Conservation (phyloP, 1,139 yeast genomes). For the Scheffersomyces cryptocercus region DNA sequence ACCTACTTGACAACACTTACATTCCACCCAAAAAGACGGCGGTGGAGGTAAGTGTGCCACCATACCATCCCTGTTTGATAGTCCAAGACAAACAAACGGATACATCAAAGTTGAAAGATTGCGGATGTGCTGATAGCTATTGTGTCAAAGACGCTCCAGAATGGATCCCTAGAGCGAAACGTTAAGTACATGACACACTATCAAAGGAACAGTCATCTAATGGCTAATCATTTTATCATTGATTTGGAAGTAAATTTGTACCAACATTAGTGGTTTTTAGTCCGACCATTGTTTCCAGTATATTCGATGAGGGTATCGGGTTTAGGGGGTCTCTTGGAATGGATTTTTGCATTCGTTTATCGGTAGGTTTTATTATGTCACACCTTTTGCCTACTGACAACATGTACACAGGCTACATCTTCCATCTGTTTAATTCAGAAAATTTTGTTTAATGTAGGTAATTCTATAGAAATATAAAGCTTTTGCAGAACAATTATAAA, state of each 20-base stretch:
- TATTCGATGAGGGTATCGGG: not conserved
- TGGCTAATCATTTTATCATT: too few relatives aligned
- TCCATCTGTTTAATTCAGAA: too few relatives aligned
- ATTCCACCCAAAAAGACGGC: constrained; percentile 29
- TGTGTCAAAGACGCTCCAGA: constrained; percentile 44
- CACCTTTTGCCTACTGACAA: too few relatives aligned
- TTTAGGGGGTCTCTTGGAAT: too few relatives aligned
- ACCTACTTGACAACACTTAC: constrained; percentile 29
- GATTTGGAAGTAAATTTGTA: not conserved
- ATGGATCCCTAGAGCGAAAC: constrained; percentile 40
- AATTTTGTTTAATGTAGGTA: too few relatives aligned
- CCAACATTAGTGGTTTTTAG: not conserved
- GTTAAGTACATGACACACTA: not conserved
- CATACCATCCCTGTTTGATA: constrained; percentile 46
- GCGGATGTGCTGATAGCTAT: constrained; percentile 48
- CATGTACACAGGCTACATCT: too few relatives aligned
- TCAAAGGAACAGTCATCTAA: too few relatives aligned
- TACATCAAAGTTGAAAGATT: constrained; percentile 35
- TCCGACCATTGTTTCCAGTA: not conserved
- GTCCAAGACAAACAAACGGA: constrained; percentile 48
- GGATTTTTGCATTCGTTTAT: too few relatives aligned
- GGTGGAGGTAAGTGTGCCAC: constrained; percentile 26
- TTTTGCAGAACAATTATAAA: too few relatives aligned
- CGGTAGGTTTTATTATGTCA: too few relatives aligned
- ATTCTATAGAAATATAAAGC: too few relatives aligned